phyloP scores from a whole-genome alignment of 768 basidiomycete genomes.

The Rhodosporidiobolus sp. region DNA sequence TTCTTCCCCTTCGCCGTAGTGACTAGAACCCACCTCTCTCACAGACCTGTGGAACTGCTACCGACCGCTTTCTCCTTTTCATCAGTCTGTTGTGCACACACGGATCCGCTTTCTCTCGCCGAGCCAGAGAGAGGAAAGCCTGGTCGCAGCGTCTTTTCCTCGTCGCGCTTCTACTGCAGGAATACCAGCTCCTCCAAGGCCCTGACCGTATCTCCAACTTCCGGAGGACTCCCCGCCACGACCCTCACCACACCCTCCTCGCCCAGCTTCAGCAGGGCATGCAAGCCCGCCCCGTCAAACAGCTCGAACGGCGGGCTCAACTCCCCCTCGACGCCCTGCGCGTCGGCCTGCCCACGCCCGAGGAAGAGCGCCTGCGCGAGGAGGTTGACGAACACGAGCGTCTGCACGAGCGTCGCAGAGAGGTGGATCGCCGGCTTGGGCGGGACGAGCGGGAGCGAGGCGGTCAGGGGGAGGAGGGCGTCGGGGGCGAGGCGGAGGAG shows the following conservation, averaged over 20 bases:
- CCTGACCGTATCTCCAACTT: background rate
- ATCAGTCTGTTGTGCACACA: no score
- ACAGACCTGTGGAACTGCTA: no score
- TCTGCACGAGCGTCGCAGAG: constrained; percentile 9
- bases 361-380: constrained; percentile 14
- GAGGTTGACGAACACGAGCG: constrained; percentile 8
- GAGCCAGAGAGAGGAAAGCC: background rate
- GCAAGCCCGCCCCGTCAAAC: constrained; percentile 12
- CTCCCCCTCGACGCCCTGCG: background rate
- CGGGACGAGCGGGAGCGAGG: background rate
- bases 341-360: background rate
- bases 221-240: background rate
- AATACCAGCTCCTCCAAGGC: background rate
- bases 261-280: background rate
- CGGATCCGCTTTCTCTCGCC: no score
- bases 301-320: background rate
- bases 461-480: background rate
- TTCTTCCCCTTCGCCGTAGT: background rate
- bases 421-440: background rate
- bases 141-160: background rate
- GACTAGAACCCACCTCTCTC: no score
- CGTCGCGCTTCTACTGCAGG: background rate
- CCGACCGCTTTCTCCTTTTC: no score
- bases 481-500: constrained; percentile 2
- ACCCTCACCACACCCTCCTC: background rate